These are phyloP conservation scores for Diaporthe humulicola DNA, from an alignment of 2,329 filamentous ascomycete genomes.

Conservation along the genomic window DNA sequence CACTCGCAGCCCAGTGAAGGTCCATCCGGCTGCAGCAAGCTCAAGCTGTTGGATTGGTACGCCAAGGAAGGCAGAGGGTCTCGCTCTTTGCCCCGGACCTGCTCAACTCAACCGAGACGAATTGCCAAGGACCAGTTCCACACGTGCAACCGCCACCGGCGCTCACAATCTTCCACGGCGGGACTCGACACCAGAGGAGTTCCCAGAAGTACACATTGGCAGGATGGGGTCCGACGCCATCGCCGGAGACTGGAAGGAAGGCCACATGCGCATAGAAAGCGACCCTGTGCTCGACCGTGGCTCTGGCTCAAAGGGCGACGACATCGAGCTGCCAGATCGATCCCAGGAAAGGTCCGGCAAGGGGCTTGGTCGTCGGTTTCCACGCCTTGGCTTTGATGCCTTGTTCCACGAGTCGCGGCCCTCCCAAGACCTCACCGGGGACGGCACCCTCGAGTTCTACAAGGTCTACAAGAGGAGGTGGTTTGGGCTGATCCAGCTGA, in stretches of 20 bases:
- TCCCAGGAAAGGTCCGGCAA: neutral
- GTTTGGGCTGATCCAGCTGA: conserved; percentile 87
- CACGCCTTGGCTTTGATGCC: conserved; percentile 33
- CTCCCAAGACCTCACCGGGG: conserved; percentile 15
- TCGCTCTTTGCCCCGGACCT: neutral
- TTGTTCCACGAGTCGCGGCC: conserved; percentile 27
- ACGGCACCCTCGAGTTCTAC: conserved; percentile 43
- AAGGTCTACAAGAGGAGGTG: conserved; percentile 84
- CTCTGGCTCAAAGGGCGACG: conserved; percentile 13
- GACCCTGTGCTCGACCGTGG: conserved; percentile 12
- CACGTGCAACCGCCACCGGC: neutral
- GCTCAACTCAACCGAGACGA: neutral
- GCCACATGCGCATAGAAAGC: conserved; percentile 10
- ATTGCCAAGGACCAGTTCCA: neutral
- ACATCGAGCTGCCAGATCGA: conserved; percentile 30
- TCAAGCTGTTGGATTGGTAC: neutral
- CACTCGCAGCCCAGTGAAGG: neutral
- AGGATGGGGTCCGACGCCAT: conserved; percentile 31
- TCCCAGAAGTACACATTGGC: neutral
- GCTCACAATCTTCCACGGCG: neutral
- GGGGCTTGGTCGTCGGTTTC: conserved; percentile 21
- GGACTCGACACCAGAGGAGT: neutral
- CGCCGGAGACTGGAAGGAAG: conserved; percentile 33
- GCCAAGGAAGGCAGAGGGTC: neutral
- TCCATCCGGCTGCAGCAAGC: neutral